A percentile compares a stretch with the other conserved stretches of the same genome.
These are phyloP conservation scores for Powellomyces hirtus DNA, from an alignment of 192 early-diverging fungal species.

Conservation along the genomic window DNA sequence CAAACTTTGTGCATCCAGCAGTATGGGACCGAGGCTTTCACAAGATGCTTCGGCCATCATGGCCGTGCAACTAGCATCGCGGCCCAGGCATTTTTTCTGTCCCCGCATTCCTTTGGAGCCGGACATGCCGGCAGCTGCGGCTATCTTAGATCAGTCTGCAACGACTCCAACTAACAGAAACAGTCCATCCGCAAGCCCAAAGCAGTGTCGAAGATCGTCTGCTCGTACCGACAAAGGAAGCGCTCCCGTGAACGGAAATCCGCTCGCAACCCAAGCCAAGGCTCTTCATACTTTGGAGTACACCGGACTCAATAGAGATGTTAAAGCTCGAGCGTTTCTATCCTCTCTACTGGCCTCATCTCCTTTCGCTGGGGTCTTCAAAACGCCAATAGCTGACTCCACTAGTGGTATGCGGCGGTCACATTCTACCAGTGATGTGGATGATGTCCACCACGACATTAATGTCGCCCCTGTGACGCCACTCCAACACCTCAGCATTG, in stretches of 20 bases:
- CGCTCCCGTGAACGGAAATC: too few species aligned
- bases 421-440: slow-evolving; percentile 22
- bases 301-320: neutral
- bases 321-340: slow-evolving; percentile 28
- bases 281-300: neutral
- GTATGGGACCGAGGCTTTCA: slow-evolving; percentile 25
- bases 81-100: slow-evolving; percentile 35
- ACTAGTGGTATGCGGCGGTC: slow-evolving; percentile 10
- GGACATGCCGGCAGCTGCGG: neutral
- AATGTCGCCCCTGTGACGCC: slow-evolving; percentile 15
- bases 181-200: neutral
- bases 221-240: too few species aligned
- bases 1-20: slow-evolving; percentile 46
- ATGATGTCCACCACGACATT: slow-evolving; percentile 9
- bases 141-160: too few species aligned
- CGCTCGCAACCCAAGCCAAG: neutral
- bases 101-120: slow-evolving; percentile 35
- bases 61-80: slow-evolving; percentile 51
- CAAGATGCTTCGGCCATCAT: slow-evolving; percentile 52
- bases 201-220: neutral
- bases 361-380: slow-evolving; percentile 41
- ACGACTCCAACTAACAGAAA: too few species aligned
- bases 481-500: neutral
- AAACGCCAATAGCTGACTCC: neutral
- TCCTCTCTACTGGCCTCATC: slow-evolving; percentile 38